Percentiles rank a stretch among this genome's conserved stretches.
phyloP scores from a whole-genome alignment of 2,329 filamentous ascomycete species.

The Neocucurbitaria cava region DNA sequence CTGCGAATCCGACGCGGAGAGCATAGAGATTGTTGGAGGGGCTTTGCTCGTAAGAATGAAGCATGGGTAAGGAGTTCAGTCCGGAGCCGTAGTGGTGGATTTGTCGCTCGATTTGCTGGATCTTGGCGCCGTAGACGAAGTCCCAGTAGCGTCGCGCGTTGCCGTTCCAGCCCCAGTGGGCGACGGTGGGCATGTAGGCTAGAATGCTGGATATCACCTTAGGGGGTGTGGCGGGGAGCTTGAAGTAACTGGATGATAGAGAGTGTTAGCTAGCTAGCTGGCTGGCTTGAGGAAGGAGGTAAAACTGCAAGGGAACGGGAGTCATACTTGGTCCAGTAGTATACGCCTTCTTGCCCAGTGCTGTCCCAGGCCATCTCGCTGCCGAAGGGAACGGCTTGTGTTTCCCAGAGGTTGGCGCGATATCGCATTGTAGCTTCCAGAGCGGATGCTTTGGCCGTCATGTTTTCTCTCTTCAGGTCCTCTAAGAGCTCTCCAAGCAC shows the following conservation, averaged over 20 bases:
- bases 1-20: constrained; percentile 63
- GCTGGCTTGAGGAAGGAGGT: not conserved
- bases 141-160: constrained; percentile 69
- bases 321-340: constrained; percentile 60
- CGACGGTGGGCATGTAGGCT: constrained; percentile 64
- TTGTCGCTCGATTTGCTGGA: constrained; percentile 55
- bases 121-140: constrained; percentile 57
- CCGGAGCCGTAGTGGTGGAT: constrained; percentile 68
- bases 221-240: constrained; percentile 51
- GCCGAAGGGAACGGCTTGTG: constrained; percentile 61
- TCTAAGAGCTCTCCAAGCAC: constrained; percentile 61
- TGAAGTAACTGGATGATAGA: constrained; percentile 58
- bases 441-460: constrained; percentile 47
- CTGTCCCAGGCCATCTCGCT: constrained; percentile 70
- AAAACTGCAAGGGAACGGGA: no score
- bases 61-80: constrained; percentile 63
- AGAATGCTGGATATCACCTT: constrained; percentile 65
- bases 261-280: not conserved
- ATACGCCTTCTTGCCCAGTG: constrained; percentile 68
- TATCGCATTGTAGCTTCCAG: constrained; percentile 58
- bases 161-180: constrained; percentile 69
- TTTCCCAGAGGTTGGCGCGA: constrained; percentile 60
- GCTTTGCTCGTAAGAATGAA: constrained; percentile 59
- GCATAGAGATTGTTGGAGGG: constrained; percentile 56
- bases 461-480: constrained; percentile 59